A percentile compares a stretch with the other conserved stretches of the same genome.
phyloP scores from a whole-genome alignment of 2,329 filamentous ascomycete genomes.

The Alternaria burnsii region DNA sequence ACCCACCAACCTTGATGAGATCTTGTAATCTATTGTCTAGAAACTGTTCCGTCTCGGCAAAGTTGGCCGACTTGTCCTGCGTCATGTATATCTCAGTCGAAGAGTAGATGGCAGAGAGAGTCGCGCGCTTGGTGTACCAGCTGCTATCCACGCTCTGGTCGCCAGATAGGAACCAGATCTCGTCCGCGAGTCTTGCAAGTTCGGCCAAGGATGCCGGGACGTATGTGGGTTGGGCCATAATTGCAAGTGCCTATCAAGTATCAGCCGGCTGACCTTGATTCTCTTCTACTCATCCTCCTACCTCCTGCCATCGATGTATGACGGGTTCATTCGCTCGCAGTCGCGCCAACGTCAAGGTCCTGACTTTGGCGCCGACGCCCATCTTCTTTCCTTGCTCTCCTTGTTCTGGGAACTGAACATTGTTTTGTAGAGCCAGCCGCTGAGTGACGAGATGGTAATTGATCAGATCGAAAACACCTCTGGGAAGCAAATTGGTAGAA shows the following conservation, averaged over 20 bases:
- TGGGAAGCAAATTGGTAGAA: conserved; percentile 81
- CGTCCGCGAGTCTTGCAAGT: conserved; percentile 83
- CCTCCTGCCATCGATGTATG: conserved; percentile 85
- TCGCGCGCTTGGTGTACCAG: conserved; percentile 83
- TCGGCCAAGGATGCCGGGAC: conserved; percentile 79
- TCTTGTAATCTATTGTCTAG: conserved; percentile 78
- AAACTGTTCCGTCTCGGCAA: conserved; percentile 80
- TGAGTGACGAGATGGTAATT: conserved; percentile 77
- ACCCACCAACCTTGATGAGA: conserved; percentile 67
- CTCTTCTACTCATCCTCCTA: conserved; percentile 54
- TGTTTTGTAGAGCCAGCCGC: conserved; percentile 65
- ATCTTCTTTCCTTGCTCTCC: conserved; percentile 45
- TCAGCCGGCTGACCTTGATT: conserved; percentile 6
- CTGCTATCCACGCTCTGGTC: conserved; percentile 82
- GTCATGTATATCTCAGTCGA: conserved; percentile 90
- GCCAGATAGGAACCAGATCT: conserved; percentile 88
- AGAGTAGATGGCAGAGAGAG: conserved; percentile 73
- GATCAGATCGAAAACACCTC: conserved; percentile 83
- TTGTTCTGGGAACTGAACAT: conserved; percentile 55
- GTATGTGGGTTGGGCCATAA: conserved; percentile 87
- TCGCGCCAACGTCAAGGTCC: conserved; percentile 76
- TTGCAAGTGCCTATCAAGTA: conserved; percentile 73
- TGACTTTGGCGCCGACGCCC: conserved; percentile 70
- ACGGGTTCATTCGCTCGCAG: conserved; percentile 77
- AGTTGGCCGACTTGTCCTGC: conserved; percentile 78